Evolutionary conservation across 2,329 filamentous ascomycete species (phyloP), one percentile per base, ranked within the genome.

Genomic region (Penicillium sp.): DNA sequence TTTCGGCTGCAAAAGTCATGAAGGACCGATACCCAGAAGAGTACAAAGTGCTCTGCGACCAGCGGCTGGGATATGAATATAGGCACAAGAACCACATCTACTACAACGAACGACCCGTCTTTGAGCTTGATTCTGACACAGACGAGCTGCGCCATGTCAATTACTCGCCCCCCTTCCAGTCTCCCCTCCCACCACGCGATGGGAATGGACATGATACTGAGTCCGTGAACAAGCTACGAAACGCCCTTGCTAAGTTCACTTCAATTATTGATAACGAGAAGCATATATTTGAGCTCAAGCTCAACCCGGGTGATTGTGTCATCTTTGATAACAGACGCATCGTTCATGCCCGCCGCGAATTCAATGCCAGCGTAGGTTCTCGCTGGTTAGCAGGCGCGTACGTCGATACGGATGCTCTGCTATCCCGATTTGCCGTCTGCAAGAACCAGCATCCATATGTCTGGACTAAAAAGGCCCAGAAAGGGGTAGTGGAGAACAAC

Each of bases 271-370:
- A 90, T 61, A 69, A 80, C 0, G 69, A 77, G 4, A 83, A 83
- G 6, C 45, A 43, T 57, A 74, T 91, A 51, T 88, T 87, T 67
- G 82, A 93, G 77, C 80, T 88, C 56, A 88, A 88, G 73, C 78
- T 97, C 72, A 78, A 85, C 52, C 85, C 89, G 4, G 94, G 93
- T 3, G 89, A 96, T 68, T 96, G 91, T 69, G 92, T 92, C 13
- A 81, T 99, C n/a, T 97, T 99, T 69, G 88, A 96, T 71, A 97
- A 97, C 69, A 77, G 85, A 57, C 82, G 93, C 18, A 81, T 96
- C n/a, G 74, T 96, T 69, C 94, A 97, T 77, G 93, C 92, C 0
- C 81, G 94, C 4, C 82, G 80, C 16, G 84, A 85, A 31, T 97
- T 97, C 73, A 85, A 93, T 56, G 68, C 70, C 20, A 57, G 55